Evolutionary conservation across 1,284 basidiomycete species (phyloP).

Genomic region (Cutaneotrichosporon cyanovorans): DNA sequence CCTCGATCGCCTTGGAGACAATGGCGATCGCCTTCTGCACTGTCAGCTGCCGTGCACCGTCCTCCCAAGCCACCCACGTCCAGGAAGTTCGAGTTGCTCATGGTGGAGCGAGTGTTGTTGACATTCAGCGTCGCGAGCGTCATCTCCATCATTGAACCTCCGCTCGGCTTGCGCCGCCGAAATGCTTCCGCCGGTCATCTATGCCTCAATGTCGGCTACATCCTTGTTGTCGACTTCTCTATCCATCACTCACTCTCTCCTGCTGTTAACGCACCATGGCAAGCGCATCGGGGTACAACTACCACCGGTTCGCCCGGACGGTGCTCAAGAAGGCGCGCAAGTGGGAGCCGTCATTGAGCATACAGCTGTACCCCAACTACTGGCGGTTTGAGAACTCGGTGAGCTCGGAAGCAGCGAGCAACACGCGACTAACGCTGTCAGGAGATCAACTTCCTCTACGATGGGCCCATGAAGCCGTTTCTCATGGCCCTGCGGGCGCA

Average conservation of each 20-base stretch:
- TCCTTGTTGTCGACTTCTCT: not conserved
- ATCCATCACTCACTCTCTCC: not conserved
- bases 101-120: conserved; percentile 19
- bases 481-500: conserved; percentile 45
- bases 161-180: not conserved
- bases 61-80: conserved; percentile 42
- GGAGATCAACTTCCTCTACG: conserved; percentile 41
- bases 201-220: no score
- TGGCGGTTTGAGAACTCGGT: conserved; percentile 45
- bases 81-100: conserved; percentile 51
- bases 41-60: conserved; percentile 3
- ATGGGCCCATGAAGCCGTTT: conserved; percentile 46
- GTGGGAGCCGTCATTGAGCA: conserved; percentile 42
- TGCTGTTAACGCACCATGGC: conserved; percentile 30
- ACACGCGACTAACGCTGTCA: conserved; percentile 8
- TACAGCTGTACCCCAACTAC: conserved; percentile 41
- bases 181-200: no score
- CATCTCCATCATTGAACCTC: not conserved
- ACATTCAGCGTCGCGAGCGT: not conserved
- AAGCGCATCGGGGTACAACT: conserved; percentile 46
- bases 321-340: conserved; percentile 46
- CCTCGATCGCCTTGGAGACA: conserved; percentile 90
- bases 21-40: conserved; percentile 84
- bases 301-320: conserved; percentile 43
- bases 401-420: conserved; percentile 11